These are phyloP conservation scores for Plasmodium relictum DNA, from an alignment of 169 alveolate genomes.

Conservation along the genomic window DNA sequence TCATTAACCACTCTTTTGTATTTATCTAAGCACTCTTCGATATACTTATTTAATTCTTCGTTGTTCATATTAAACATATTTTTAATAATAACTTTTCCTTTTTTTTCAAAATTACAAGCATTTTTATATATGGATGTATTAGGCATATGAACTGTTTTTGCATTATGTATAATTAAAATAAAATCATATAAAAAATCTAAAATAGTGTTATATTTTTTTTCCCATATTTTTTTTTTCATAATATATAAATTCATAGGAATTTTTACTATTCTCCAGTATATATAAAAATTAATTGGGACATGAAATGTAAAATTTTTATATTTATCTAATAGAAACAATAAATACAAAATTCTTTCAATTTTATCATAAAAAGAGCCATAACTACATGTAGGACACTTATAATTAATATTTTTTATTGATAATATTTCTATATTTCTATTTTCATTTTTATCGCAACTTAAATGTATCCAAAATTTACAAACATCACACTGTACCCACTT, in stretches of 20 bases:
- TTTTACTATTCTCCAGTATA: slow-evolving; percentile 86
- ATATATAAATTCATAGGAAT: slow-evolving; percentile 85
- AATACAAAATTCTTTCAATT: slow-evolving; percentile 80
- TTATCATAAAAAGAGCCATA: slow-evolving; percentile 77
- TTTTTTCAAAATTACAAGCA: slow-evolving; percentile 80
- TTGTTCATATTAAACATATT: slow-evolving; percentile 69
- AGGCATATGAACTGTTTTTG: slow-evolving; percentile 85
- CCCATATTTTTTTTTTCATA: slow-evolving; percentile 80
- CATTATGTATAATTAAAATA: slow-evolving; percentile 80
- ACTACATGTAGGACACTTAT: slow-evolving; percentile 85
- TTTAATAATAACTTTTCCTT: slow-evolving; percentile 75
- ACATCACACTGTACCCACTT: slow-evolving; percentile 89
- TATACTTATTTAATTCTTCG: slow-evolving; percentile 45
- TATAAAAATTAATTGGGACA: slow-evolving; percentile 80
- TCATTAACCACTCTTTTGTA: slow-evolving; percentile 20
- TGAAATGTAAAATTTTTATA: slow-evolving; percentile 83
- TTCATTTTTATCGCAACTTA: slow-evolving; percentile 84
- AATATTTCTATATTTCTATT: slow-evolving; percentile 77
- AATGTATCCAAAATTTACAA: slow-evolving; percentile 89
- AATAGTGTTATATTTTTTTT: slow-evolving; percentile 77
- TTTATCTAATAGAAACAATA: slow-evolving; percentile 81
- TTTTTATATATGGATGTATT: slow-evolving; percentile 81
- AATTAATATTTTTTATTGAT: slow-evolving; percentile 63
- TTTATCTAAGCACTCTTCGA: slow-evolving; percentile 37
- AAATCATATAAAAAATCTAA: slow-evolving; percentile 81